Percentiles rank a stretch among this genome's conserved stretches.
Conservation (phyloP, 176 grass and related monocot species). For the Juncus inflexus region DNA sequence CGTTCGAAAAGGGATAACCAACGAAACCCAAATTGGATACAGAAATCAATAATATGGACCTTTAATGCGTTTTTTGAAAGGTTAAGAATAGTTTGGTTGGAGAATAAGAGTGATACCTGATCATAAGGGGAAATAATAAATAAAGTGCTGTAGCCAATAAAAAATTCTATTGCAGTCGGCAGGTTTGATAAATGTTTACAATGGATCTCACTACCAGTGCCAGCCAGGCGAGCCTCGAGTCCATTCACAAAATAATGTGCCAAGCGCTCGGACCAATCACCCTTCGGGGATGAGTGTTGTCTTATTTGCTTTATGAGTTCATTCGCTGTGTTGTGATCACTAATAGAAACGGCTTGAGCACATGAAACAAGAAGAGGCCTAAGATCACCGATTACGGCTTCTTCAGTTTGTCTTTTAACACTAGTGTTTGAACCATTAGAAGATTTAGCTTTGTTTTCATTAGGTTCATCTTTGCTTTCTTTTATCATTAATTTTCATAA, state of each 20-base stretch:
- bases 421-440: background rate
- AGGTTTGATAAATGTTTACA: slow-evolving; percentile 30
- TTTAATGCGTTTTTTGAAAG: slow-evolving; percentile 9
- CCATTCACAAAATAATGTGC: slow-evolving; percentile 46
- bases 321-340: slow-evolving; percentile 22
- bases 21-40: slow-evolving; percentile 52
- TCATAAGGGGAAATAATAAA: slow-evolving; percentile 42
- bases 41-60: slow-evolving; percentile 64
- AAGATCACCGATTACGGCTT: slow-evolving; percentile 35
- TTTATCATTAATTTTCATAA: slow-evolving; percentile 32
- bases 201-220: slow-evolving; percentile 43
- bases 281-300: slow-evolving; percentile 34
- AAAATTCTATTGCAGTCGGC: slow-evolving; percentile 37
- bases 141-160: slow-evolving; percentile 34
- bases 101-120: slow-evolving; percentile 32
- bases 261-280: slow-evolving; percentile 48
- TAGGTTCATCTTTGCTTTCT: slow-evolving; percentile 14
- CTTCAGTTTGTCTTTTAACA: slow-evolving; percentile 15
- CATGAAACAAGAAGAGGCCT: slow-evolving; percentile 42
- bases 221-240: slow-evolving; percentile 61
- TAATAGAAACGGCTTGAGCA: slow-evolving; percentile 35
- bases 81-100: slow-evolving; percentile 53
- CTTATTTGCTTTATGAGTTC: slow-evolving; percentile 54
- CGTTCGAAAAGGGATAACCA: slow-evolving; percentile 62
- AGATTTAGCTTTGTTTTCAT: background rate